Evolutionary conservation across 2,329 filamentous ascomycete species (phyloP).

Genomic region (Apiospora pterosperma): DNA sequence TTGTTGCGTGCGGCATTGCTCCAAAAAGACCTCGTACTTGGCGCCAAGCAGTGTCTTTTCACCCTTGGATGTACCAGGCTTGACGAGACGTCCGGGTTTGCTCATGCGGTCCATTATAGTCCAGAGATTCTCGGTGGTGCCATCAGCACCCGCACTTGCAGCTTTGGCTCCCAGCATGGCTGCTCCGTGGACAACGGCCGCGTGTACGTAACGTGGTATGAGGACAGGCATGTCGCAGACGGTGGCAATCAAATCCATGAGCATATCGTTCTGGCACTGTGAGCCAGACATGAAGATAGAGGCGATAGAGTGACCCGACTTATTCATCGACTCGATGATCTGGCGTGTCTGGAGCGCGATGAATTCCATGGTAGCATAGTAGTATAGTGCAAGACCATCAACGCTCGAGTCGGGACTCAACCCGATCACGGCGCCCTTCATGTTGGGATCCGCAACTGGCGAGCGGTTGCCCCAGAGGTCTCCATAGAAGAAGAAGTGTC

Average conservation of each 20-base stretch:
- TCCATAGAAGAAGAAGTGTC: constrained; percentile 98
- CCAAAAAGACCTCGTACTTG: constrained; percentile 95
- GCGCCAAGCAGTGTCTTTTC: constrained; percentile 79
- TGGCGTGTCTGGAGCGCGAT: constrained; percentile 96
- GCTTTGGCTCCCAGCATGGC: constrained; percentile 98
- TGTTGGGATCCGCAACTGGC: constrained; percentile 86
- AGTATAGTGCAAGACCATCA: constrained; percentile 84
- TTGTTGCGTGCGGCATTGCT: constrained; percentile 85
- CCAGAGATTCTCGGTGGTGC: constrained; percentile 86
- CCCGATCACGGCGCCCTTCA: constrained; percentile 87
- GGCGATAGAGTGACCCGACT: constrained; percentile 77
- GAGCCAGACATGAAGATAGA: constrained; percentile 99
- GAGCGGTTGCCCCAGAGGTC: constrained; percentile 97
- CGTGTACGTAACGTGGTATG: constrained; percentile 90
- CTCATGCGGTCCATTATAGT: constrained; percentile 97
- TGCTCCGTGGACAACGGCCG: constrained; percentile 94
- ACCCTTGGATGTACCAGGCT: constrained; percentile 65
- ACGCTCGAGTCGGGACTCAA: constrained; percentile 82
- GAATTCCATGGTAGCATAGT: constrained; percentile 97
- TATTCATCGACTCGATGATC: constrained; percentile 93
- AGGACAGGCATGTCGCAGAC: constrained; percentile 89
- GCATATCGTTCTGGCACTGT: constrained; percentile 90
- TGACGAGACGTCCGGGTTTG: constrained; percentile 82
- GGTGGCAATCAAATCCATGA: constrained; percentile 89
- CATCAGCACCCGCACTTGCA: constrained; percentile 74